A percentile compares a stretch with the other conserved stretches of the same genome.
Evolutionary conservation across 2,329 filamentous ascomycete species (phyloP).

Genomic region (Microdochium bolleyi): DNA sequence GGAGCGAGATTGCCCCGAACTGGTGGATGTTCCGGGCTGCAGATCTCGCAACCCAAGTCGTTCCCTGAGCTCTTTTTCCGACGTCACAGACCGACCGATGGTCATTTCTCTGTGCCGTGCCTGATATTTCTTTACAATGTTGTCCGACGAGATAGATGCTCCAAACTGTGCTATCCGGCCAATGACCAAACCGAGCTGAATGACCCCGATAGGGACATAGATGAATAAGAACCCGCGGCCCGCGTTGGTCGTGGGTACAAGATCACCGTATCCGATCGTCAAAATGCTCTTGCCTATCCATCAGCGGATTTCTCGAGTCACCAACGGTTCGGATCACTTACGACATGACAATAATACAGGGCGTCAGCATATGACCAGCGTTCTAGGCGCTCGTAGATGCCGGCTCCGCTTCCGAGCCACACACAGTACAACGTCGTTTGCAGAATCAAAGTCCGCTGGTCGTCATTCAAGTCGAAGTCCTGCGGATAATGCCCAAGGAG

Average conservation of each 20-base stretch:
- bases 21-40: neutral
- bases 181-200: slow-evolving; percentile 62
- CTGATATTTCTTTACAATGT: slow-evolving; percentile 53
- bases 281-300: slow-evolving; percentile 30
- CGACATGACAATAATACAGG: slow-evolving; percentile 54
- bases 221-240: slow-evolving; percentile 56
- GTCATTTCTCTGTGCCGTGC: slow-evolving; percentile 45
- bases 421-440: slow-evolving; percentile 65
- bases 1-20: neutral
- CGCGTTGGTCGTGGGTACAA: slow-evolving; percentile 42
- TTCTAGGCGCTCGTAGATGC: slow-evolving; percentile 49
- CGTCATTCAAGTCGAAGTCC: slow-evolving; percentile 56
- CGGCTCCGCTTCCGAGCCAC: slow-evolving; percentile 59
- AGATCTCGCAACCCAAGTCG: slow-evolving; percentile 22
- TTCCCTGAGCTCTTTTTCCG: slow-evolving; percentile 36
- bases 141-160: slow-evolving; percentile 49
- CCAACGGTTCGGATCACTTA: slow-evolving; percentile 4
- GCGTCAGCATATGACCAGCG: slow-evolving; percentile 52
- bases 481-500: slow-evolving; percentile 62
- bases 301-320: neutral
- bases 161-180: slow-evolving; percentile 56
- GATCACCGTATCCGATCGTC: slow-evolving; percentile 55
- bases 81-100: slow-evolving; percentile 43
- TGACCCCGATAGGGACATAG: slow-evolving; percentile 59
- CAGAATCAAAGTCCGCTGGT: slow-evolving; percentile 61